phyloP scores from a whole-genome alignment of 768 basidiomycete species.

The Mycena alexandri region DNA sequence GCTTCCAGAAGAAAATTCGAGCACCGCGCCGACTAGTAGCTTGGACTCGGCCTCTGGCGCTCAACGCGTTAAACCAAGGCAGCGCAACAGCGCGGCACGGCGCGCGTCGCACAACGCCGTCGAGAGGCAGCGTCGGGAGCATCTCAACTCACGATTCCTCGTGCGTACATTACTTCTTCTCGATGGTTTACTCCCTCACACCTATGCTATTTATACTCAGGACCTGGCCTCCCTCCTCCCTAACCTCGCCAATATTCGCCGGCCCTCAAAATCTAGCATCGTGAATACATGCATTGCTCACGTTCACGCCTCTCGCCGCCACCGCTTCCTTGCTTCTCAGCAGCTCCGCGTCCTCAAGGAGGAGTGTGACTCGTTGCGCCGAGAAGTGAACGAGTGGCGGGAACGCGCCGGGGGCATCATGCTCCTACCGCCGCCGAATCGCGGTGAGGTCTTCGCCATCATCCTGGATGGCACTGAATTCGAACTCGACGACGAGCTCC shows the following conservation, averaged over 20 bases:
- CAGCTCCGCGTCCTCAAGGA: conserved; percentile 70
- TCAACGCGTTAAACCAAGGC: conserved; percentile 6
- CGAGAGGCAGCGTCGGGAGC: conserved; percentile 81
- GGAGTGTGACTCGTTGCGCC: conserved; percentile 77
- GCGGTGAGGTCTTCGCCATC: conserved; percentile 67
- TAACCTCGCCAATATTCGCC: conserved; percentile 74
- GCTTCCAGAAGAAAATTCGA: not conserved
- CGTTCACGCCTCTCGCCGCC: conserved; percentile 70
- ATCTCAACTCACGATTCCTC: conserved; percentile 79
- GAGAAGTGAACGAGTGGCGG: conserved; percentile 84
- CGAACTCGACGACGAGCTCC: conserved; percentile 52
- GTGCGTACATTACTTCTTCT: conserved; percentile 57
- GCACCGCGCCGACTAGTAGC: not conserved
- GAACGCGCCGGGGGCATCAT: conserved; percentile 63
- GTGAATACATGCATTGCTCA: conserved; percentile 84
- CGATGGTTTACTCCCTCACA: not conserved
- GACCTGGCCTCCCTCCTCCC: conserved; percentile 83
- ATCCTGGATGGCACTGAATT: conserved; percentile 61
- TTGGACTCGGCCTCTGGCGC: not conserved
- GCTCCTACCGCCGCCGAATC: conserved; percentile 65
- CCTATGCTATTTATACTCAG: conserved; percentile 54
- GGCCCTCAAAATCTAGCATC: conserved; percentile 85
- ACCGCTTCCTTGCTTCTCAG: conserved; percentile 72
- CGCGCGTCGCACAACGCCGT: conserved; percentile 87
- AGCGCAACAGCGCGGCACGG: conserved; percentile 78